Percentiles rank a stretch among this genome's conserved stretches.
phyloP scores from a whole-genome alignment of 2,329 filamentous ascomycete genomes.

The Berkeleyomyces basicola region DNA sequence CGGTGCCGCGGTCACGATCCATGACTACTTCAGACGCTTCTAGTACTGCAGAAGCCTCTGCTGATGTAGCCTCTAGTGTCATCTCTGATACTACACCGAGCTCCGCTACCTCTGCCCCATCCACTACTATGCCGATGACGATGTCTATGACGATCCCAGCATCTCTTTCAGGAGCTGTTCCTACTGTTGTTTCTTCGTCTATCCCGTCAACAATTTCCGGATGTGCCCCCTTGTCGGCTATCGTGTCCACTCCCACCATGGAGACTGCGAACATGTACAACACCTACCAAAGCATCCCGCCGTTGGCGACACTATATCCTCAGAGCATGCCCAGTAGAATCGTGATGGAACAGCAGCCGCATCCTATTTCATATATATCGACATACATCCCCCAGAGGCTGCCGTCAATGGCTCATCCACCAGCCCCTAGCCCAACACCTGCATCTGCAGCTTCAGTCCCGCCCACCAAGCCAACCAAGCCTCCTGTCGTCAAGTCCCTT shows the following conservation, averaged over 20 bases:
- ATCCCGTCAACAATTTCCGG: background rate
- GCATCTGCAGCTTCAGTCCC: conserved; percentile 22
- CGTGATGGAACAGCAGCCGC: conserved; percentile 33
- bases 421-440: conserved; percentile 11
- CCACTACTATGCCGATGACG: background rate
- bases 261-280: conserved; percentile 7
- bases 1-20: conserved; percentile 5
- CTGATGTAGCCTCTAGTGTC: background rate
- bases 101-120: background rate
- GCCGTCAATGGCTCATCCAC: conserved; percentile 22
- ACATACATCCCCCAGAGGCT: background rate
- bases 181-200: background rate
- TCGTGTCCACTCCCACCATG: conserved; percentile 4
- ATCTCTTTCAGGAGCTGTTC: background rate
- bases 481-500: conserved; percentile 56
- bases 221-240: background rate
- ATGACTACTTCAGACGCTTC: background rate
- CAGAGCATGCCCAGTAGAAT: conserved; percentile 32
- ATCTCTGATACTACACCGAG: background rate
- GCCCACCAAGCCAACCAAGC: conserved; percentile 65
- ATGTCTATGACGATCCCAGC: background rate
- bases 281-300: background rate
- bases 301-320: background rate
- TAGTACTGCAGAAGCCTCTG: background rate
- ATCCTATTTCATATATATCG: conserved; percentile 28